Evolutionary conservation across 2,329 filamentous ascomycete genomes (phyloP), one percentile per base, ranked within the genome.

Genomic region (Arthroderma sp.): DNA sequence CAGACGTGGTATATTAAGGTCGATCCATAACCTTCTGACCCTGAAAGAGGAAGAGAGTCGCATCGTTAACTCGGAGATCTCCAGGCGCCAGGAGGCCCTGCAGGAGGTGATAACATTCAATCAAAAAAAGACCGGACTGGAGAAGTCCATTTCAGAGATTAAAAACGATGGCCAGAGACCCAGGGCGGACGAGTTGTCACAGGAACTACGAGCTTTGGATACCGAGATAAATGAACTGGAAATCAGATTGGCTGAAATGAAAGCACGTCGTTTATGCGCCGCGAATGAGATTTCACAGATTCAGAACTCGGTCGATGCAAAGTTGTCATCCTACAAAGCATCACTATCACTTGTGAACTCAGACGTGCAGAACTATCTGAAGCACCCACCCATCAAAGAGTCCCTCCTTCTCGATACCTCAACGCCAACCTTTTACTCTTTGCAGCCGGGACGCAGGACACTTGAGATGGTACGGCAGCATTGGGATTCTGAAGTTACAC

Each of bases 401-500:
- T 60, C 70, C 6, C 53, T 66, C n/a, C 48, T 50, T 3, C 51
- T 53, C n/a, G 47, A 36, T 4, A 53, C 62, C 5, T 32, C 42
- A 2, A 46, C 56, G 55, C 48, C 66, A 46, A 64, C 62, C 2
- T 75, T 75, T 52, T 68, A 72, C 41, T 61, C 68, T 2, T 60
- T 80, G 30, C 73, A 73, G n/a, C 62, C 69, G 0, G 70, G 74
- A 44, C 68, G 74, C 32, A 66, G 77, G 36, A 81, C 76, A 1
- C 65, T 81, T 28, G 70, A 73, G 29, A 72, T 80, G 68, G 77
- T 75, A 4, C 67, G 68, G 45, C 73, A 78, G 36, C 70, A 77
- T 50, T 78, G 73, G 68, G 59, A 61, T 11, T 61, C 64, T 2
- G 74, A 78, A 52, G 65, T 69, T 40, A 65, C 63, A 9, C 58